phyloP scores from a whole-genome alignment of 2,329 filamentous ascomycete genomes.

The Cladophialophora bantiana region DNA sequence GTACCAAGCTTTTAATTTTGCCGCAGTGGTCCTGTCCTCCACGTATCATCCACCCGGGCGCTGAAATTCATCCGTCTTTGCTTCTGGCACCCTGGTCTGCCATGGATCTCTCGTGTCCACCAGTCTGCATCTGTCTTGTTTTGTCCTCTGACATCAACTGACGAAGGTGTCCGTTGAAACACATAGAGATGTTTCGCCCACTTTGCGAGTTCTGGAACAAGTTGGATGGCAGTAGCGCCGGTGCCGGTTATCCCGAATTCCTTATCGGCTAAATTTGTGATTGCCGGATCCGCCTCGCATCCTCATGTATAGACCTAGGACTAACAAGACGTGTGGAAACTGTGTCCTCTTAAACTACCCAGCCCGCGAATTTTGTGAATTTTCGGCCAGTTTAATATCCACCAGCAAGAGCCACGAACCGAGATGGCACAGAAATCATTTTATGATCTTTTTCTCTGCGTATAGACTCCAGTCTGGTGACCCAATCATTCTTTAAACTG shows the following conservation, averaged over 20 bases:
- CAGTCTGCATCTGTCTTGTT: conserved; percentile 20
- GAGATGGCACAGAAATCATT: conserved; percentile 32
- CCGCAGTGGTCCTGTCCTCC: conserved; percentile 58
- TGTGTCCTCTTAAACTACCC: conserved; percentile 40
- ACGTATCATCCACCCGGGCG: conserved; percentile 41
- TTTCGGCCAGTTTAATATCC: conserved; percentile 60
- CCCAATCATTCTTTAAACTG: conserved; percentile 44
- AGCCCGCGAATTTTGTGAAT: conserved; percentile 42
- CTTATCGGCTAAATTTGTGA: conserved; percentile 43
- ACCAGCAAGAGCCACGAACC: conserved; percentile 50
- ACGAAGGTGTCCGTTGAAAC: conserved; percentile 48
- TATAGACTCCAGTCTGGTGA: not conserved
- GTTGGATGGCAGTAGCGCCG: conserved; percentile 31
- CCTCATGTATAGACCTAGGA: conserved; percentile 53
- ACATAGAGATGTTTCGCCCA: conserved; percentile 31
- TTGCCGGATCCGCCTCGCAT: conserved; percentile 42
- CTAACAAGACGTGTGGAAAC: conserved; percentile 43
- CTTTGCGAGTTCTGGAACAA: conserved; percentile 3
- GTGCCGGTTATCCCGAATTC: conserved; percentile 32
- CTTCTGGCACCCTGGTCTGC: not conserved
- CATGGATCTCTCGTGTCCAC: not conserved
- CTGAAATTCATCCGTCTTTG: not conserved
- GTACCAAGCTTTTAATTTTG: conserved; percentile 65
- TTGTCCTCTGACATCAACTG: conserved; percentile 42
- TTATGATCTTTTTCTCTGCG: not conserved